A percentile compares a stretch with the other conserved stretches of the same genome.
phyloP scores from a whole-genome alignment of 2,329 filamentous ascomycete species.

The Colletotrichum sp. region DNA sequence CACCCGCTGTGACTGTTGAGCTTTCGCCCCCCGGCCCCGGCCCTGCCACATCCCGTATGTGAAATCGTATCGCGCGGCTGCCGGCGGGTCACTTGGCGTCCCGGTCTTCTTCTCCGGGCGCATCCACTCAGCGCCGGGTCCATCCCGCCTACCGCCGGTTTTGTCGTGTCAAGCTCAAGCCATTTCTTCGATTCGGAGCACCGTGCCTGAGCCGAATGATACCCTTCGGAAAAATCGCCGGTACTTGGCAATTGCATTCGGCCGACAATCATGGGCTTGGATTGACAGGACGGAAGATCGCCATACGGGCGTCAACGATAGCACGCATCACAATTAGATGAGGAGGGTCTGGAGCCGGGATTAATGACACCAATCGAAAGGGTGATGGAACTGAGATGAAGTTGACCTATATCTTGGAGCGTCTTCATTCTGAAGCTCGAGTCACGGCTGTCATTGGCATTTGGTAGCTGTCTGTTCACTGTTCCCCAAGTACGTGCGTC shows the following conservation, averaged over 20 bases:
- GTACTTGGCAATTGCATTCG: not conserved
- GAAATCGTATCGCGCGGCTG: not conserved
- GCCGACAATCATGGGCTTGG: not conserved
- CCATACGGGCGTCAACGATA: not conserved
- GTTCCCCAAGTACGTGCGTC: not conserved
- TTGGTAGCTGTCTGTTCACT: not conserved
- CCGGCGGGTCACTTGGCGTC: slow-evolving; percentile 1
- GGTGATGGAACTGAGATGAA: not conserved
- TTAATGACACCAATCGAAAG: not conserved
- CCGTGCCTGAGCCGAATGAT: not conserved
- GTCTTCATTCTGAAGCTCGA: not conserved
- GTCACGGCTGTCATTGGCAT: not conserved
- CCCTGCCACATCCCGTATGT: not conserved
- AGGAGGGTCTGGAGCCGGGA: not conserved
- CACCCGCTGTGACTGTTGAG: not conserved
- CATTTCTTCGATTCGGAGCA: not conserved
- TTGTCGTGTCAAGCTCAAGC: not conserved
- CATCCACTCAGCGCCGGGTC: not conserved
- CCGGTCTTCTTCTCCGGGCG: not conserved
- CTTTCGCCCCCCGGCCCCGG: not conserved
- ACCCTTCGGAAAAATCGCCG: not conserved
- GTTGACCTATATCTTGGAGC: not conserved
- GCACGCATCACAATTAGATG: not conserved
- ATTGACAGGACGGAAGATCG: not conserved
- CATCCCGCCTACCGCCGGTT: not conserved